phyloP scores from a whole-genome alignment of 164 flowering plant species.

The Stephania yunnanensis region DNA sequence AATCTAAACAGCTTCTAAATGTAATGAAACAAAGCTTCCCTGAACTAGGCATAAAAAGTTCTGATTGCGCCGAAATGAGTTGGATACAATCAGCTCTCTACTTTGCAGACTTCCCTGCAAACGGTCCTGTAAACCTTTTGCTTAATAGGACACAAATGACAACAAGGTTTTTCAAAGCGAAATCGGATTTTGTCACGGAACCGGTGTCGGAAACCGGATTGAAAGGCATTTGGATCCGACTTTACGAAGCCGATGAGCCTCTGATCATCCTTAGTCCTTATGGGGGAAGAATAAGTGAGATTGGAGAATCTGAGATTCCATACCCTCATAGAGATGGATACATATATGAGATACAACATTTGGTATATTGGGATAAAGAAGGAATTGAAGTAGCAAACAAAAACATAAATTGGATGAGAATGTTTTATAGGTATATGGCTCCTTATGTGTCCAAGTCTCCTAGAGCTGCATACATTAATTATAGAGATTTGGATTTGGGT shows the following conservation, averaged over 20 bases:
- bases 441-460: slow-evolving; percentile 17
- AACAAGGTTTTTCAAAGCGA: background rate
- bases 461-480: slow-evolving; percentile 11
- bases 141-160: background rate
- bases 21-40: slow-evolving; percentile 7
- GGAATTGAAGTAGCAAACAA: slow-evolving; percentile 7
- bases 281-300: slow-evolving; percentile 25
- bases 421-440: slow-evolving; percentile 14
- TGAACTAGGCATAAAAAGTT: slow-evolving; percentile 3
- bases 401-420: slow-evolving; percentile 20
- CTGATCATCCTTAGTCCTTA: slow-evolving; percentile 5
- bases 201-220: slow-evolving; percentile 12
- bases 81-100: slow-evolving; percentile 4
- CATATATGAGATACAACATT: slow-evolving; percentile 16
- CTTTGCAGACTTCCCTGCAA: background rate
- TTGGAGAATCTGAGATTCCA: slow-evolving; percentile 15
- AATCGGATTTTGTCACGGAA: slow-evolving; percentile 13
- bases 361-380: slow-evolving; percentile 8
- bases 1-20: background rate
- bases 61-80: slow-evolving; percentile 8
- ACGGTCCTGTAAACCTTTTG: background rate
- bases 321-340: slow-evolving; percentile 21
- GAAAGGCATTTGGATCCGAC: slow-evolving; percentile 15
- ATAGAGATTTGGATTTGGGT: slow-evolving; percentile 7
- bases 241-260: slow-evolving; percentile 1